Evolutionary conservation across 1,139 yeast species (phyloP), one percentile per base, ranked within the genome.

Genomic region (Debaryomyces coudertii): DNA sequence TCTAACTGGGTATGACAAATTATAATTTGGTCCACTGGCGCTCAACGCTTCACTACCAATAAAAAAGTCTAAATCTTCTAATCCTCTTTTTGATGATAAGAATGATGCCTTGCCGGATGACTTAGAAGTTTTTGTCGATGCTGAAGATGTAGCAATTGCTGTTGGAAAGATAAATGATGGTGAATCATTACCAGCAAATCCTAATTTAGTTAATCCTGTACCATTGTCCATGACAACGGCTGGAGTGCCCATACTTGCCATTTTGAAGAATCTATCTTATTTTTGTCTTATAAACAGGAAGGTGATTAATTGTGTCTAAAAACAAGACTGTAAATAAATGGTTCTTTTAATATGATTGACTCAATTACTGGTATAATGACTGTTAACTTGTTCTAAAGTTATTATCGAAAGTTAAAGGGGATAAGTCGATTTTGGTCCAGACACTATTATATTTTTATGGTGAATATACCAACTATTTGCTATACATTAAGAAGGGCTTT

Each of bases 211-310:
- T 60, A 92, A 78, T 53, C 99, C 99, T 55, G 99, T 93, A 78
- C 99, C 99, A 63, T 87, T 87, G 78, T 87, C 96, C 97, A 90
- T 90, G 68, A 90, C 96, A 74, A 90, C 93, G 51, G 97, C 97
- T 42, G 97, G 97, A 50, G 85, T 79, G 53, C 85, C 87, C 69
- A 83, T 79, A 60, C 84, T 73, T 45, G 83, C 77, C 85, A 80
- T 81, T 44, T 47, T 68, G 41, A 38, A 27, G 41, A 38, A 27
- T 27, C 24, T 9, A 38, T 38, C 25, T 38, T 18, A 28, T 16
- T 28, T 25, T 36, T 35, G 2, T 20, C n/a, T 24, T 35, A 24
- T 35, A 23, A 35, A 22, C 28, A 23, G 28, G 9, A 14, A 29
- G 11, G 12, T 27, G 28, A 38, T 38, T 38, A 34, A 38, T 20